Base-by-base conservation (phyloP, 2,329 filamentous ascomycete genomes). In the Pyricularia pennisetigena region DNA sequence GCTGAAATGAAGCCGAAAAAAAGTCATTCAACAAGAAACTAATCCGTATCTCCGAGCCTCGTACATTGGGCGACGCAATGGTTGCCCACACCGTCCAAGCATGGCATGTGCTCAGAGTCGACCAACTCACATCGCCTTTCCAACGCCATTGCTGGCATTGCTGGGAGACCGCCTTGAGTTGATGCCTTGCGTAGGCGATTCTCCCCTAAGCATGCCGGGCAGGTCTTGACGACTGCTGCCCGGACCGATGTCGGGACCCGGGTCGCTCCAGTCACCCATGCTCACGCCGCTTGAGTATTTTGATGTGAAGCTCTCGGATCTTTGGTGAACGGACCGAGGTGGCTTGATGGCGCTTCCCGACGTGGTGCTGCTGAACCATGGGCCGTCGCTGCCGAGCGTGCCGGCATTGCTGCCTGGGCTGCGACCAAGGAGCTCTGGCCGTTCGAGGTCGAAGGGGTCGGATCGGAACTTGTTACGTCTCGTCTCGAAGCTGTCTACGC, bases 391-490 rank as follows among this genome's bases (percentile, higher is more conserved):
- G 54, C 73, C 74, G 12, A 71, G 72, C 8, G 72, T 73, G 70
- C 74, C 75, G 70, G 71, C 71, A 66, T 72, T 74, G 69, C 74
- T 74, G 69, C 74, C 74, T 2, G 77, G 74, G 65, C 74, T 66
- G 67, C 29, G 59, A 32, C 65, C 24, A 3, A 81, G 77, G 7
- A 84, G 76, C 72, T 85, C 80, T 41, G 84, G 80, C 62, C 80
- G 76, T 73, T 89, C 87, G n/a, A 89, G 79, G 71, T 90, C 87
- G 72, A 89, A 89, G 1, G 86, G 87, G 71, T 89, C 86, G 1
- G 86, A 88, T 63, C 86, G 84, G 74, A 87, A 86, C 73, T 86
- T 86, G 72, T 83, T 83, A 68, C 71, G 71, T 7, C 70, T 69
- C 6, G 78, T 80, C 63, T 79, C 80, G 63, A 82, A 79, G 20